Conservation (phyloP, 345 rosid genomes). For the Kernera saxatilis region DNA sequence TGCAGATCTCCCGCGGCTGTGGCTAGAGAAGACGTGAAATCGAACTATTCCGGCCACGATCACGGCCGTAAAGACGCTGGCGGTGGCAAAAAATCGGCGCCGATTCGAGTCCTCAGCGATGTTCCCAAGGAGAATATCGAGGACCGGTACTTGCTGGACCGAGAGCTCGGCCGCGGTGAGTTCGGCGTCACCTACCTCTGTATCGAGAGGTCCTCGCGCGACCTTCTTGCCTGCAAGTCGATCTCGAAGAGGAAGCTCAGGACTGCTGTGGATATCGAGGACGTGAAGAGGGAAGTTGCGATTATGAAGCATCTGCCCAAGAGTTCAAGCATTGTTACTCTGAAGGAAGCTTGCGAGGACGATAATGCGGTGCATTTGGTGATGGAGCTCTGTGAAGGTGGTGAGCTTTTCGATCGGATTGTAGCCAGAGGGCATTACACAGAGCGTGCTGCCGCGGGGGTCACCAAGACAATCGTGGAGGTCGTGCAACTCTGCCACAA, state of each 20-base stretch:
- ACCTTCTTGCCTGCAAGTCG: slow-evolving; percentile 87
- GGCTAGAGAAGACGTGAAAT: slow-evolving; percentile 93
- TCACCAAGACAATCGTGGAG: slow-evolving; percentile 85
- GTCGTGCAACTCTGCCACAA: slow-evolving; percentile 94
- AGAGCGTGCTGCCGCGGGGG: slow-evolving; percentile 94
- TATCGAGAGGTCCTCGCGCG: slow-evolving; percentile 71
- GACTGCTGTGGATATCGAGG: slow-evolving; percentile 87
- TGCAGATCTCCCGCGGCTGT: slow-evolving; percentile 99
- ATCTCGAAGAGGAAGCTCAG: slow-evolving; percentile 96
- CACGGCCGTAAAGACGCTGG: slow-evolving; percentile 52
- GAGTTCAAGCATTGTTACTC: slow-evolving; percentile 80
- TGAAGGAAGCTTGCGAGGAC: slow-evolving; percentile 96
- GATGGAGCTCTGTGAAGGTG: slow-evolving; percentile 99
- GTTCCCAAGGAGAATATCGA: slow-evolving; percentile 88
- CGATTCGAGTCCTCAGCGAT: slow-evolving; percentile 68
- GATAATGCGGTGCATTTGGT: slow-evolving; percentile 97
- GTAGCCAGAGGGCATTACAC: slow-evolving; percentile 98
- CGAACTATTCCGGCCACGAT: slow-evolving; percentile 66
- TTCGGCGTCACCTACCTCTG: slow-evolving; percentile 97
- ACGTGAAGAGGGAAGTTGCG: slow-evolving; percentile 94
- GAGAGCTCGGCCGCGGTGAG: slow-evolving; percentile 99
- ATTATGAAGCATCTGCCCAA: slow-evolving; percentile 92
- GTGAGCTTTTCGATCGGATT: slow-evolving; percentile 98
- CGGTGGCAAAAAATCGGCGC: slow-evolving; percentile 53
- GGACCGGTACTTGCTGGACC: slow-evolving; percentile 78